These are phyloP conservation scores for Termitomyces bulborhizus DNA, from an alignment of 768 basidiomycete genomes.

Conservation along the genomic window DNA sequence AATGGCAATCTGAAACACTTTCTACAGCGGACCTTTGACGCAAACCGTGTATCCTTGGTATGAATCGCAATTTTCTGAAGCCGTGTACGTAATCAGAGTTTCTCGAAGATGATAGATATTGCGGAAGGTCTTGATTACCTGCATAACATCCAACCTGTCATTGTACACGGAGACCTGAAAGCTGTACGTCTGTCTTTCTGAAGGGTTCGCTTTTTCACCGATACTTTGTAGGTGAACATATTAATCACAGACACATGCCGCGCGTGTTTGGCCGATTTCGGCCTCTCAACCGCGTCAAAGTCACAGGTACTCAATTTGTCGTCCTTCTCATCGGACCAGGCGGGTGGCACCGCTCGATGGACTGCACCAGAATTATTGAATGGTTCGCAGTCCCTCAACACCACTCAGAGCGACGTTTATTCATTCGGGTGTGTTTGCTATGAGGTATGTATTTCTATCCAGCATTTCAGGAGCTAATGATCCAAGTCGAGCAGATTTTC, in stretches of 20 bases:
- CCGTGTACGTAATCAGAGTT: neutral
- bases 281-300: constrained; percentile 12
- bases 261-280: constrained; percentile 17
- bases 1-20: constrained; percentile 9
- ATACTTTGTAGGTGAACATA: constrained; percentile 12
- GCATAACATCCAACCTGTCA: constrained; percentile 10
- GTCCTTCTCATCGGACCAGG: constrained; percentile 2
- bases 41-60: constrained; percentile 10
- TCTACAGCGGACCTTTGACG: neutral
- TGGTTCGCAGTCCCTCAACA: constrained; percentile 6
- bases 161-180: constrained; percentile 15
- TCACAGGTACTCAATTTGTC: constrained; percentile 11
- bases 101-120: constrained; percentile 9
- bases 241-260: constrained; percentile 11
- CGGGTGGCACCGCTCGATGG: constrained; percentile 14
- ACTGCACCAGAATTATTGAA: constrained; percentile 14
- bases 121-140: constrained; percentile 9
- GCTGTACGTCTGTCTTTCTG: constrained; percentile 1
- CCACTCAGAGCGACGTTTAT: constrained; percentile 25
- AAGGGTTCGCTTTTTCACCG: neutral
- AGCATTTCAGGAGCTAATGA: neutral
- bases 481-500: constrained; percentile 17
- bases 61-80: neutral
- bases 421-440: constrained; percentile 25
- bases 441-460: constrained; percentile 19